Base-by-base conservation (phyloP, 805 yeast species). In the Zygosaccharomyces siamensis region DNA sequence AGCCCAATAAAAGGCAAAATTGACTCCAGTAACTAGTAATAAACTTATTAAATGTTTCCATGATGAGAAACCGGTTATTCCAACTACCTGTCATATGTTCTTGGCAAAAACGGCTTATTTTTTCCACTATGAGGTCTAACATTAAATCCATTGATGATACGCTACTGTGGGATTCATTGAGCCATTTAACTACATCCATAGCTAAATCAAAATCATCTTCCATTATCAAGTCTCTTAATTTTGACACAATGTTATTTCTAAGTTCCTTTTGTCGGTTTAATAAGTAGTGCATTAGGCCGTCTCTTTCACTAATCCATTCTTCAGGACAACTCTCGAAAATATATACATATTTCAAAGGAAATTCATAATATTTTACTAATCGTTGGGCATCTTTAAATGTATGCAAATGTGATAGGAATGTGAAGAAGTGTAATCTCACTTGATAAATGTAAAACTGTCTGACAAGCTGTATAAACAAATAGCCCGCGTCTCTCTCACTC, bases 191-290 rank as follows among this genome's bases (percentile, higher is more conserved):
- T 5, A 64, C 42, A 10, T 54, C 54, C 10, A 41, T 33, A 1
- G 58, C 55, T 28, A 53, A 46, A 37, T 60, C 66, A 40, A 60
- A 57, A 36, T 66, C 67, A 43, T 62, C 64, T 28, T 59, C 60
- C 45, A 51, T 21, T 4, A 62, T 46, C 7, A 56, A 49, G n/a
- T 49, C 44, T 28, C 43, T 39, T 23, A 64, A 32, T 11, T 50
- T 46, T n/a, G 30, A 30, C 5, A 41, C 39, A 8, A 64, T 23
- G 7, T 54, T 41, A 1, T 38, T 21, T 11, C 49, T 50, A 21
- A 64, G 62, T 0, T 10, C 18, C 6, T 30, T 33, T 32, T 59
- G 53, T 38, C 50, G 52, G 32, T 58, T 58, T 28, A 66, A 42
- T 20, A 64, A 40, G 45, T 61, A 63, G 42, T 57, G 61, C 27